These are phyloP conservation scores for Thalassiosira mediterranea DNA, from an alignment of 352 stramenopile species.

Conservation along the genomic window DNA sequence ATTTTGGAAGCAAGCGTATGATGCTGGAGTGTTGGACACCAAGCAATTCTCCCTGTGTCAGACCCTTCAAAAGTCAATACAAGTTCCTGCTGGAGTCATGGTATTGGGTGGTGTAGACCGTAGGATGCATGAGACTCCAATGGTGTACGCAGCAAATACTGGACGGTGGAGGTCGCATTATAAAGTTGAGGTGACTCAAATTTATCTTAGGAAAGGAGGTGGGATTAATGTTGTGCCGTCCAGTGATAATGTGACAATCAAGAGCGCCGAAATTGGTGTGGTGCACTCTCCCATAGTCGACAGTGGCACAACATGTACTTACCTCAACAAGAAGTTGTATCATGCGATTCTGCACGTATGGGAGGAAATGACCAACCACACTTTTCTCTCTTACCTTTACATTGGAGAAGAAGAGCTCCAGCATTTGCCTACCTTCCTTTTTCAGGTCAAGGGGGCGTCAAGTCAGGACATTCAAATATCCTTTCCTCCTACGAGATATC, in stretches of 20 bases:
- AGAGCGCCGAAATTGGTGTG: no score
- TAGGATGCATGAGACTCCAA: slow-evolving; percentile 66
- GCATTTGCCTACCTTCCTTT: slow-evolving; percentile 54
- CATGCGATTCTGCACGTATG: slow-evolving; percentile 67
- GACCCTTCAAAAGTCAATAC: slow-evolving; percentile 83
- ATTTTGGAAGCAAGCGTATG: slow-evolving; percentile 91
- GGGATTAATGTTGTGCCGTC: no score
- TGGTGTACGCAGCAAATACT: slow-evolving; percentile 85
- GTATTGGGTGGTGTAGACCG: slow-evolving; percentile 88
- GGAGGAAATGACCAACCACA: slow-evolving; percentile 50
- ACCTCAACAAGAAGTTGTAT: slow-evolving; percentile 62
- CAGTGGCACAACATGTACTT: slow-evolving; percentile 83
- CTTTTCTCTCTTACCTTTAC: slow-evolving; percentile 33
- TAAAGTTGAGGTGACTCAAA: slow-evolving; percentile 44
- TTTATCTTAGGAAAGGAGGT: slow-evolving; percentile 72
- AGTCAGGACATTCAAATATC: neutral
- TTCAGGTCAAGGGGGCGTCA: slow-evolving; percentile 41
- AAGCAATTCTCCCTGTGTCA: slow-evolving; percentile 95
- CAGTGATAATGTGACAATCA: no score
- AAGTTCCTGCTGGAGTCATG: slow-evolving; percentile 83
- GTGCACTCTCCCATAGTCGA: no score
- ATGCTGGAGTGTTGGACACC: slow-evolving; percentile 86
- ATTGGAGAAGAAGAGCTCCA: slow-evolving; percentile 43
- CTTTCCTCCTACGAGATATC: slow-evolving; percentile 62
- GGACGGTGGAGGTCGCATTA: no score